phyloP scores from a whole-genome alignment of 1,139 yeast species.

The Geotrichum europaeum region DNA sequence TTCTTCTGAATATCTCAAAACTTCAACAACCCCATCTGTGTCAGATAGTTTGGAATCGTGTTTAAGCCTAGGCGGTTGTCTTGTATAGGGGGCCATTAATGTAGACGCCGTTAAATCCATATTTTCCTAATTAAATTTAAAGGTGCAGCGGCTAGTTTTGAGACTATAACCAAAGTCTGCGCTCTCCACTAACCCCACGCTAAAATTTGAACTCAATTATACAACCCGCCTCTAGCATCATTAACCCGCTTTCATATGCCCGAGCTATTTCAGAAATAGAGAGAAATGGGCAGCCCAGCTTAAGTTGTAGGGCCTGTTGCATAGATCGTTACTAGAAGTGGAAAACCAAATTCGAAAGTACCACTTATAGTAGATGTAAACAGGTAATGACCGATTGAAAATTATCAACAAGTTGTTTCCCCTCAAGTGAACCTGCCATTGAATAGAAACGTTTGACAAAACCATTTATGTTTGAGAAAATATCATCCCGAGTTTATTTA shows the following conservation, averaged over 20 bases:
- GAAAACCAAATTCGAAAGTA: background rate
- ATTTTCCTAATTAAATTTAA: too few species aligned
- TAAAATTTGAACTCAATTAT: background rate
- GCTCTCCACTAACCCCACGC: background rate
- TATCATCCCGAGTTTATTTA: too few species aligned
- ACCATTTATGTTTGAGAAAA: too few species aligned
- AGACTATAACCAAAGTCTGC: too few species aligned
- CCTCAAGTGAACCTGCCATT: background rate
- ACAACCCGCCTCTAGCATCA: background rate
- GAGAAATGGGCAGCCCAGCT: background rate
- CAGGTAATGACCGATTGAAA: background rate
- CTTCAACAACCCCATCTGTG: background rate
- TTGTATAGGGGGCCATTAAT: background rate
- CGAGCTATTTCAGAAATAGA: background rate
- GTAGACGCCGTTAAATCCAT: background rate
- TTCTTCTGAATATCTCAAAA: too few species aligned
- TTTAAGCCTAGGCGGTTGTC: background rate
- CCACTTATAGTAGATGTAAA: background rate
- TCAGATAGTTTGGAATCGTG: background rate
- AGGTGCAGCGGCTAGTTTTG: background rate
- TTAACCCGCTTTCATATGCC: too few species aligned
- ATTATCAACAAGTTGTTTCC: too few species aligned
- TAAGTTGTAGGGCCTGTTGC: background rate
- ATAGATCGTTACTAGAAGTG: background rate
- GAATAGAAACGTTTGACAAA: background rate